Percentiles rank a stretch among this genome's conserved stretches.
These are phyloP conservation scores for Phytophthora pluvialis DNA, from an alignment of 352 stramenopile genomes.

Conservation along the genomic window DNA sequence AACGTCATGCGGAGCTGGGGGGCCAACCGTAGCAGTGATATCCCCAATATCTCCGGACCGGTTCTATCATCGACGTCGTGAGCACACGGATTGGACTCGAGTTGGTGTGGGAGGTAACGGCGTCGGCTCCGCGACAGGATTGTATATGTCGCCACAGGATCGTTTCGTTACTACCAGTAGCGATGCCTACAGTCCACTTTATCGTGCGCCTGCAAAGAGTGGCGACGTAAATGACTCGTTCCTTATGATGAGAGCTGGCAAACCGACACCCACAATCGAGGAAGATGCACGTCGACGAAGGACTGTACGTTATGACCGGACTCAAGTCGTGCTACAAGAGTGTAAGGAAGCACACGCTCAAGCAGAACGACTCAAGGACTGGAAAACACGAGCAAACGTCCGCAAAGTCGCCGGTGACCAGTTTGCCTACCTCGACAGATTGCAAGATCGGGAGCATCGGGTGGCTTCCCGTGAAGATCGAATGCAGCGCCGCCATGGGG, in stretches of 20 bases:
- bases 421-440: slow-evolving; percentile 64
- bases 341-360: slow-evolving; percentile 37
- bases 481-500: slow-evolving; percentile 75
- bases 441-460: slow-evolving; percentile 69
- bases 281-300: slow-evolving; percentile 44
- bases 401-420: slow-evolving; percentile 52
- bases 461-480: slow-evolving; percentile 54
- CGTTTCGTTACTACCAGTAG: slow-evolving; percentile 65
- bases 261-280: slow-evolving; percentile 39
- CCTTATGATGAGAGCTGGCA: slow-evolving; percentile 40
- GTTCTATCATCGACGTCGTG: slow-evolving; percentile 56
- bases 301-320: slow-evolving; percentile 51
- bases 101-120: slow-evolving; percentile 80
- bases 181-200: slow-evolving; percentile 61
- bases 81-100: slow-evolving; percentile 79
- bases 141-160: slow-evolving; percentile 49
- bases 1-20: slow-evolving; percentile 10
- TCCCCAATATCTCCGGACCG: slow-evolving; percentile 54
- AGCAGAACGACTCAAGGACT: slow-evolving; percentile 54
- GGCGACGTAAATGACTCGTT: slow-evolving; percentile 39
- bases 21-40: slow-evolving; percentile 38
- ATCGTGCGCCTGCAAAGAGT: slow-evolving; percentile 29
- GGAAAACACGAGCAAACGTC: slow-evolving; percentile 58
- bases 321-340: slow-evolving; percentile 44
- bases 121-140: slow-evolving; percentile 43